Evolutionary conservation across 148 eudicot genomes (phyloP).

Genomic region (Drosera capensis): DNA sequence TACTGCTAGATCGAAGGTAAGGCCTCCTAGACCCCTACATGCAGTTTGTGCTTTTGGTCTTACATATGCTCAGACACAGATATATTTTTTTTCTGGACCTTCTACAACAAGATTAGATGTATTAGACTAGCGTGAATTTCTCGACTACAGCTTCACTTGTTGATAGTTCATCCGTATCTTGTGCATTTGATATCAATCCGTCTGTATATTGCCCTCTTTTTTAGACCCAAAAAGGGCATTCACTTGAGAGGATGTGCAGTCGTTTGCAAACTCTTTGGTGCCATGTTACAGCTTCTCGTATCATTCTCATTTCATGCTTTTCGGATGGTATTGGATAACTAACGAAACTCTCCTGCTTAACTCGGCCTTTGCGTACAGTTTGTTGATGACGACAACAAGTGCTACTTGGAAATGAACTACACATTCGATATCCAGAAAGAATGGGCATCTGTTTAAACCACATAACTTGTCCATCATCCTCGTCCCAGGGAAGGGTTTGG

Average conservation of each 20-base stretch:
- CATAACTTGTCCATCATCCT: not conserved
- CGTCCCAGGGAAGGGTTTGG: too few species aligned
- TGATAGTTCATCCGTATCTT: not conserved
- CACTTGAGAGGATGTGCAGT: too few species aligned
- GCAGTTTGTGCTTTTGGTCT: too few species aligned
- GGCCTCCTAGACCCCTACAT: not conserved
- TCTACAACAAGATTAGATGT: not conserved
- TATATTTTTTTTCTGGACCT: not conserved
- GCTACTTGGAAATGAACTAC: constrained; percentile 27
- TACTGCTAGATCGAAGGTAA: constrained; percentile 4
- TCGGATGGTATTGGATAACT: not conserved
- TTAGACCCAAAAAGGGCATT: too few species aligned
- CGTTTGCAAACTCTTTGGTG: too few species aligned
- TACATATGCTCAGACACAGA: not conserved
- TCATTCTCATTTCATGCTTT: too few species aligned
- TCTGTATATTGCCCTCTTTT: too few species aligned
- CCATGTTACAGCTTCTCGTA: not conserved
- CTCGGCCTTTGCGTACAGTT: constrained; percentile 12
- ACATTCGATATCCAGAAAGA: constrained; percentile 26
- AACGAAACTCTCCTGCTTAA: not conserved
- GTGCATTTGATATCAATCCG: too few species aligned
- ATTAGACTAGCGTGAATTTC: not conserved
- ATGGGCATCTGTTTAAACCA: constrained; percentile 5
- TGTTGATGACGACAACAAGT: constrained; percentile 27
- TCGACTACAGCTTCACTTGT: not conserved